A percentile compares a stretch with the other conserved stretches of the same genome.
Evolutionary conservation across 1,284 basidiomycete species (phyloP).

Genomic region (Grifola frondosa): DNA sequence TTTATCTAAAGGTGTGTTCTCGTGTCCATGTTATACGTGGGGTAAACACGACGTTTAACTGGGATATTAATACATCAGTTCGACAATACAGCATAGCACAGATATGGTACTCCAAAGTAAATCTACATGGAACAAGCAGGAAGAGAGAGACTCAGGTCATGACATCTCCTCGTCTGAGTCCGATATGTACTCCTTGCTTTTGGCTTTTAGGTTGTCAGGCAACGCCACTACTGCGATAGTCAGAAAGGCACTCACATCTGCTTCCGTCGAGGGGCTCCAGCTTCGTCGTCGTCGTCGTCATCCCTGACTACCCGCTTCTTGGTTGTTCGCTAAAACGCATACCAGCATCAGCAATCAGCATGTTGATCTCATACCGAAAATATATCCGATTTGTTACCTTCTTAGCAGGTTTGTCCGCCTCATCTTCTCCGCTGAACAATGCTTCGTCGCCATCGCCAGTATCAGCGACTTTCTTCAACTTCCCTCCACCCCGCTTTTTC

Average conservation of each 20-base stretch:
- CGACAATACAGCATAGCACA: constrained; percentile 1
- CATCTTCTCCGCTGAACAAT: constrained; percentile 69
- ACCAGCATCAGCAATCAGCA: constrained; percentile 5
- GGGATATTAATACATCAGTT: too few relatives aligned
- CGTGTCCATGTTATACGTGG: too few relatives aligned
- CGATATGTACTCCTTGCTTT: constrained; percentile 77
- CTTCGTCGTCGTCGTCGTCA: constrained; percentile 69
- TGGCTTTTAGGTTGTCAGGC: constrained; percentile 42
- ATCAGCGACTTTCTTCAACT: constrained; percentile 25
- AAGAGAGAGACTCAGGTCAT: constrained; percentile 22
- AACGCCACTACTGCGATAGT: constrained; percentile 1
- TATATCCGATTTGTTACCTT: constrained; percentile 66
- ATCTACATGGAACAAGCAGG: background rate
- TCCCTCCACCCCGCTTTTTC: constrained; percentile 31
- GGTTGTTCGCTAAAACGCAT: constrained; percentile 41
- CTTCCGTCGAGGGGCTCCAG: constrained; percentile 52
- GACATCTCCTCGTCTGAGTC: constrained; percentile 75
- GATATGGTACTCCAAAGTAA: too few relatives aligned
- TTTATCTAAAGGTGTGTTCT: too few relatives aligned
- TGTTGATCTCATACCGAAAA: background rate
- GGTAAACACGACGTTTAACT: too few relatives aligned
- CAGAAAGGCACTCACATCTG: constrained; percentile 52
- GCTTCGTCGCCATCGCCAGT: constrained; percentile 49
- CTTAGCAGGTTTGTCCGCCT: constrained; percentile 60
- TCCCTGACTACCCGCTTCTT: constrained; percentile 76